Percentiles rank a stretch among this genome's conserved stretches.
phyloP scores from a whole-genome alignment of 345 rosid species.

The Moringa oleifera region DNA sequence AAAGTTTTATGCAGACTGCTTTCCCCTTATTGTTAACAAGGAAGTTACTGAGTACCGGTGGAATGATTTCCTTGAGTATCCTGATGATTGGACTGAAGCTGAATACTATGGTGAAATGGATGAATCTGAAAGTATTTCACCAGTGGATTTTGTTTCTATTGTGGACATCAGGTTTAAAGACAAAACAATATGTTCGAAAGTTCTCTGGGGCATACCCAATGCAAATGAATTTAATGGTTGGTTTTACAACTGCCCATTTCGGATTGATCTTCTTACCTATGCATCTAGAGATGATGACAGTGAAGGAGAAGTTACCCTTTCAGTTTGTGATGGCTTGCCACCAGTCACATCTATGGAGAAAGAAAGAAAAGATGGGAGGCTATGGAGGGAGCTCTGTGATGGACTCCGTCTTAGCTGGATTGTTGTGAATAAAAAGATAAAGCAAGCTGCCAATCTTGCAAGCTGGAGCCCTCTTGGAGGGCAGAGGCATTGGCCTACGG shows the following conservation, averaged over 20 bases:
- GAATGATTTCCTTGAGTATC: slow-evolving; percentile 48
- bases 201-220: slow-evolving; percentile 69
- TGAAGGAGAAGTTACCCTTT: slow-evolving; percentile 46
- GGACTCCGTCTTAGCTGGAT: slow-evolving; percentile 75
- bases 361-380: slow-evolving; percentile 69
- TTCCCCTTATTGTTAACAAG: slow-evolving; percentile 68
- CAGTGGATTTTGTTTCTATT: slow-evolving; percentile 61
- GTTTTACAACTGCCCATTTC: slow-evolving; percentile 72
- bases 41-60: slow-evolving; percentile 51
- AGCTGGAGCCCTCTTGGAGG: slow-evolving; percentile 84
- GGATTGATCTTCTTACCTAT: slow-evolving; percentile 52
- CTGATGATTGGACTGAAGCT: slow-evolving; percentile 69
- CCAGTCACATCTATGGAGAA: slow-evolving; percentile 56
- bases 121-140: slow-evolving; percentile 43
- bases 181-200: slow-evolving; percentile 55
- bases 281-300: slow-evolving; percentile 40
- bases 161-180: slow-evolving; percentile 66
- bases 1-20: slow-evolving; percentile 72
- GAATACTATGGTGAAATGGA: slow-evolving; percentile 60
- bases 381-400: slow-evolving; percentile 66
- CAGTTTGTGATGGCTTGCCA: slow-evolving; percentile 62
- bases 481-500: slow-evolving; percentile 83
- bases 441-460: slow-evolving; percentile 66
- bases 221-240: slow-evolving; percentile 58
- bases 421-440: slow-evolving; percentile 53